Percentiles rank a stretch among this genome's conserved stretches.
Conservation (phyloP, 805 yeast genomes). For the Cyberlindnera nakhonratchasimensis region DNA sequence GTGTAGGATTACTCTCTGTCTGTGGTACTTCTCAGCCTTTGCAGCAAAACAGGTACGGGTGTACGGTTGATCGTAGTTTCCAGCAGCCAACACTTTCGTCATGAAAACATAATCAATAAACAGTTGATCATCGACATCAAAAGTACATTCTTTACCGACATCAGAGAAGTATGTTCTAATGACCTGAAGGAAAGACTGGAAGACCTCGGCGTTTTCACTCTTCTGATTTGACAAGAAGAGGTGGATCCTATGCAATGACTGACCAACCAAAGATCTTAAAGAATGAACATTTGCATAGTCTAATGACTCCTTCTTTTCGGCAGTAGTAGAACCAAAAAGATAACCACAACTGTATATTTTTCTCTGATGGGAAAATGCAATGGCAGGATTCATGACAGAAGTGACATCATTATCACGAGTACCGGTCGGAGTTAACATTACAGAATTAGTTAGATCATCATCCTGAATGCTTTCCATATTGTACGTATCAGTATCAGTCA, state of each 20-base stretch:
- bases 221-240: constrained; percentile 43
- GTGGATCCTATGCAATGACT: constrained; percentile 56
- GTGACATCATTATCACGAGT: constrained; percentile 32
- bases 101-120: constrained; percentile 53
- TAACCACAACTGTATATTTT: constrained; percentile 64
- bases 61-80: constrained; percentile 61
- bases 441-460: constrained; percentile 28
- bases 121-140: constrained; percentile 52
- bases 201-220: constrained; percentile 61
- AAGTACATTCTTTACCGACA: constrained; percentile 67
- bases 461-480: not conserved
- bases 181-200: constrained; percentile 59
- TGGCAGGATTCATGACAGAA: constrained; percentile 50
- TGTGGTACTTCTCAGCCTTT: constrained; percentile 69
- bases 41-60: constrained; percentile 79
- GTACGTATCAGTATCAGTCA: constrained; percentile 13
- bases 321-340: constrained; percentile 54
- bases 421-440: constrained; percentile 27
- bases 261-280: constrained; percentile 56
- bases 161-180: constrained; percentile 77
- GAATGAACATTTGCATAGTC: constrained; percentile 55
- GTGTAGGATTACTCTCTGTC: constrained; percentile 66
- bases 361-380: constrained; percentile 50
- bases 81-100: constrained; percentile 56
- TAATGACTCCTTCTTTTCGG: constrained; percentile 40